Base-by-base conservation (phyloP, 805 yeast species). In the Jamesozyma piceae region DNA sequence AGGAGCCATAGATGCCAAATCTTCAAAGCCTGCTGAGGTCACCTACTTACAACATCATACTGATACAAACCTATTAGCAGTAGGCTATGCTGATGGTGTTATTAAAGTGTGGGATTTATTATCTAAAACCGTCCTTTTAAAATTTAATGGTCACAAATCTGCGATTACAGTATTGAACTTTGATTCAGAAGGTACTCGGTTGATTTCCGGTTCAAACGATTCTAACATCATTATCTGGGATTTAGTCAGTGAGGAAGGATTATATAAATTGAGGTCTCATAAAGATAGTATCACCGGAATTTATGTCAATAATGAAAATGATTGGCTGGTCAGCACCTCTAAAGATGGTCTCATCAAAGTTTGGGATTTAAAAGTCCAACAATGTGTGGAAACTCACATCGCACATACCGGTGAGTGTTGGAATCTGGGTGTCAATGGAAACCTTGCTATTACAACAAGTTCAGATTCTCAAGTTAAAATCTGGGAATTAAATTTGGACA, bases 331-430 rank as follows among this genome's bases (percentile, higher is more conserved):
- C 17, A 78, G 88, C 50, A 78, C 81, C 0, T 75, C 94, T 2
- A 89, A 88, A 57, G 99, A 92, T 59, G 97, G 97, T 0, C 67
- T 88, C 38, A 72, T 92, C 51, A 92, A 92, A 60, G 64, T 92
- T 29, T 92, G 99, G 99, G 97, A 92, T 57, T 64, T 92, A 52
- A 82, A 80, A 54, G 67, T 92, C 3, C 87, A 84, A 58, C 95
- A 87, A 60, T 86, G 97, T 64, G 69, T 88, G 4, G 99, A 92
- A 60, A 89, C 97, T 1, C 97, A 89, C 59, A 78, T 88, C 47
- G 95, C 97, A 0, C 95, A 87, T 59, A 72, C 83, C 19, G 89
- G 90, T 45, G 97, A 92, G 62, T 86, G 96, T 66, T 92, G 97
- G 97, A 69, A 84, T 2, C 61, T 88, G 54, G 83, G 77, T 3